Evolutionary conservation across 2,329 filamentous ascomycete genomes (phyloP).

Genomic region (Botrytis deweyae): DNA sequence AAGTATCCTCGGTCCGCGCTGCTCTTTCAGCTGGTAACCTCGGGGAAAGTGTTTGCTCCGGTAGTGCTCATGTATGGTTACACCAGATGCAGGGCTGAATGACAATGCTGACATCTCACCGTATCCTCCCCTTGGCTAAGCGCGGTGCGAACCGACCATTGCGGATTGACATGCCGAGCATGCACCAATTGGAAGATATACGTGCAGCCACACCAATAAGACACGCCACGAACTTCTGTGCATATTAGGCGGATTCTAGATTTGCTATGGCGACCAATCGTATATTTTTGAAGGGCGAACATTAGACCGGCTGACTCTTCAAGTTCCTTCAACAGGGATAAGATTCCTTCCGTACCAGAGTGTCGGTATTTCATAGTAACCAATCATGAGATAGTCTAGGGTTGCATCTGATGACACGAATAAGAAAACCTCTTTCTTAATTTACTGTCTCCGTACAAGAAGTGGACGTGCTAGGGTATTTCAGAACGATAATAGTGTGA

Average conservation of each 20-base stretch:
- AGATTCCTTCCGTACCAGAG: neutral
- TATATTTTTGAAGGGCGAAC: neutral
- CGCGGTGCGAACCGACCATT: conserved; percentile 7
- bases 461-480: neutral
- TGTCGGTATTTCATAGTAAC: neutral
- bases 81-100: conserved; percentile 3
- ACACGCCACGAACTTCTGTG: neutral
- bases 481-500: neutral
- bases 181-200: neutral
- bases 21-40: neutral
- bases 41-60: neutral
- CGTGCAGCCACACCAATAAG: neutral
- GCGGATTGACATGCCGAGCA: conserved; percentile 1
- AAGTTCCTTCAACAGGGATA: neutral
- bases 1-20: neutral
- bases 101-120: neutral
- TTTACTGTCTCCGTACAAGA: neutral
- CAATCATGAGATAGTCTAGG: neutral
- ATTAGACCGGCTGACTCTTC: conserved; percentile 4
- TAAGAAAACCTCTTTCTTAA: neutral
- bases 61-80: neutral
- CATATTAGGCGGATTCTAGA: conserved; percentile 2
- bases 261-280: neutral
- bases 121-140: conserved; percentile 4
- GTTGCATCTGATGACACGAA: neutral